Percentiles rank a stretch among this genome's conserved stretches.
Conservation (phyloP, 257 asterid genomes). For the Lycium ferocissimum region DNA sequence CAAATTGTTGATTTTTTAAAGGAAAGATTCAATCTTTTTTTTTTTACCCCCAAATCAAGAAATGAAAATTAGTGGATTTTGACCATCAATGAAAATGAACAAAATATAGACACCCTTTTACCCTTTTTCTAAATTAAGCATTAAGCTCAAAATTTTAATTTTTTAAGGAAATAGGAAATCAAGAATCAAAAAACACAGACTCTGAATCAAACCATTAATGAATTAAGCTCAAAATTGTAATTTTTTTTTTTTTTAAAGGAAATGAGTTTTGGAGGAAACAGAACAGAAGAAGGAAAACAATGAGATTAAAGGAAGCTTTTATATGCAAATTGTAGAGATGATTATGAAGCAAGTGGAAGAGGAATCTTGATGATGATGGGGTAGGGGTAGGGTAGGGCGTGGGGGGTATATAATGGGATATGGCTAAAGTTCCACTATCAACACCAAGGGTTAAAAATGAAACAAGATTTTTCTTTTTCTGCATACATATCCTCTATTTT, state of each 20-base stretch:
- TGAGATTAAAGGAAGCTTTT: neutral
- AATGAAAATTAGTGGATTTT: too few relatives aligned
- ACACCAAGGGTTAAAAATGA: conserved; percentile 21
- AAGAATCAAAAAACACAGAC: too few relatives aligned
- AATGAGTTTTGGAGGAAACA: neutral
- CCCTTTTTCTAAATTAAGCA: too few relatives aligned
- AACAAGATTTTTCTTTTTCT: neutral
- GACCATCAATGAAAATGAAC: too few relatives aligned
- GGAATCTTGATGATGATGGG: conserved; percentile 9
- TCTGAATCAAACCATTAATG: too few relatives aligned
- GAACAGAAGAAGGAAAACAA: conserved; percentile 8
- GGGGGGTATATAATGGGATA: neutral
- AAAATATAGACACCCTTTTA: too few relatives aligned
- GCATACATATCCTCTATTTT: neutral
- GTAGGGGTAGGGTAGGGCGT: neutral
- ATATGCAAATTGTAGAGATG: neutral
- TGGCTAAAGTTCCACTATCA: conserved; percentile 44
- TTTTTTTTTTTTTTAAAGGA: neutral
- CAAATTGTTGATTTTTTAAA: too few relatives aligned
- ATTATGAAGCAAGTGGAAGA: conserved; percentile 16
- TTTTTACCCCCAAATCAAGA: too few relatives aligned
- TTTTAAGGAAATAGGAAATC: neutral
- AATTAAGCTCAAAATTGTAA: too few relatives aligned
- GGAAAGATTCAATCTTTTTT: too few relatives aligned
- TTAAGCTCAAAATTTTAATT: too few relatives aligned